Conservation (phyloP, 2,329 filamentous ascomycete species). For the Scedosporium minutisporum region DNA sequence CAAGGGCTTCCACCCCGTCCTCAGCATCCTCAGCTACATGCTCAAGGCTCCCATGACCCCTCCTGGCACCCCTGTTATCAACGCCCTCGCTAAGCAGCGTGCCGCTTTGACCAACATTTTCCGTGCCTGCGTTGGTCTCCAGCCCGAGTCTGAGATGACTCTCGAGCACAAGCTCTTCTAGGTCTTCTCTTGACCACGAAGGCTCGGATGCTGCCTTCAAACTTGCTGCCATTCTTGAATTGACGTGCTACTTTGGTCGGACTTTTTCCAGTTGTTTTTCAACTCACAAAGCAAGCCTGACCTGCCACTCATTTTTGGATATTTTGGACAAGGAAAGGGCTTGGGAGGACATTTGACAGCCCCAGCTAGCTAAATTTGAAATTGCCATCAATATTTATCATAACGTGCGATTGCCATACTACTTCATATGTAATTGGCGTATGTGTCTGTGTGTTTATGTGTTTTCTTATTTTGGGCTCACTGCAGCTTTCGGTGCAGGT, state of each 20-base stretch:
- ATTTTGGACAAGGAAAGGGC: too few species aligned
- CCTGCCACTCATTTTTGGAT: neutral
- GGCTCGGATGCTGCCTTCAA: neutral
- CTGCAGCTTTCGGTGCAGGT: neutral
- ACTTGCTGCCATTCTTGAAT: neutral
- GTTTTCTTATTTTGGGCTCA: neutral
- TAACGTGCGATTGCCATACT: too few species aligned
- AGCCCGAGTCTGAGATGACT: slow-evolving; percentile 98
- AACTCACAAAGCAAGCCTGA: neutral
- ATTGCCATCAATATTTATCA: too few species aligned
- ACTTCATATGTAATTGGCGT: too few species aligned
- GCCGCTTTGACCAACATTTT: slow-evolving; percentile 95
- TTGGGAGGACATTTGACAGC: too few species aligned
- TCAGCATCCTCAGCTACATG: slow-evolving; percentile 98
- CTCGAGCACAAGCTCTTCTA: slow-evolving; percentile 96
- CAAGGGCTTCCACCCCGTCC: slow-evolving; percentile 92
- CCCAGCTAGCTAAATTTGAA: neutral
- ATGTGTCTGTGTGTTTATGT: too few species aligned
- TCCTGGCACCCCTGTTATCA: slow-evolving; percentile 89
- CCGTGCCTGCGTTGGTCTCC: slow-evolving; percentile 90
- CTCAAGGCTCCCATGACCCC: slow-evolving; percentile 92
- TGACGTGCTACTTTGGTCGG: neutral
- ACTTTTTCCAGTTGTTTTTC: neutral
- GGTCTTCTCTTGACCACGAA: slow-evolving; percentile 8
- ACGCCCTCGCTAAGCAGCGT: slow-evolving; percentile 91